A percentile compares a stretch with the other conserved stretches of the same genome.
These are phyloP conservation scores for Hymenoscyphus infarciens DNA, from an alignment of 2,329 filamentous ascomycete genomes.

Conservation along the genomic window DNA sequence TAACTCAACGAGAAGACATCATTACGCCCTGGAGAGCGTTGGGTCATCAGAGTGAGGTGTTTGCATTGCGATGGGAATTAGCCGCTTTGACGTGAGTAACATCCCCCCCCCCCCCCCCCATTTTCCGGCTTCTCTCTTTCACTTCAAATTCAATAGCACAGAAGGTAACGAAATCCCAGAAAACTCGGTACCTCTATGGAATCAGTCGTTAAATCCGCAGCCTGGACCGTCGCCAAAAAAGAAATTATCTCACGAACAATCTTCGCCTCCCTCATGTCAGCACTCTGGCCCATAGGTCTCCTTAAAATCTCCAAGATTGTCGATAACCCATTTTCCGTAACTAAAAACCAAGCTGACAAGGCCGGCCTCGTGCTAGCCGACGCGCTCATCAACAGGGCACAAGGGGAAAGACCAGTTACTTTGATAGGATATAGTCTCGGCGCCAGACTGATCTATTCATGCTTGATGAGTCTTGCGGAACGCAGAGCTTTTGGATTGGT, in stretches of 20 bases:
- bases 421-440: slow-evolving; percentile 80
- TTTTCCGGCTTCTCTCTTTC: too few relatives aligned
- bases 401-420: slow-evolving; percentile 77
- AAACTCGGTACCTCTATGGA: slow-evolving; percentile 77
- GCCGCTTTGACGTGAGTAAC: slow-evolving; percentile 55
- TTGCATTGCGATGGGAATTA: slow-evolving; percentile 80
- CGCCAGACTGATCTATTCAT: slow-evolving; percentile 77
- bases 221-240: slow-evolving; percentile 71
- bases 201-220: slow-evolving; percentile 71
- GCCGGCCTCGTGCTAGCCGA: slow-evolving; percentile 77
- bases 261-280: slow-evolving; percentile 63
- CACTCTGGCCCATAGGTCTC: slow-evolving; percentile 67
- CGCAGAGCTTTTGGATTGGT: slow-evolving; percentile 65
- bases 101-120: background rate
- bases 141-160: background rate
- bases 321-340: slow-evolving; percentile 79
- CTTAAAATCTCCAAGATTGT: slow-evolving; percentile 64
- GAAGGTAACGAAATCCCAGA: slow-evolving; percentile 5
- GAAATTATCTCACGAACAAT: slow-evolving; percentile 61
- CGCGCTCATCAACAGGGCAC: slow-evolving; percentile 74
- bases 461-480: slow-evolving; percentile 71
- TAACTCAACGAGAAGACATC: slow-evolving; percentile 69
- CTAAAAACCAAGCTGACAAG: slow-evolving; percentile 73
- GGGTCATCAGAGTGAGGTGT: slow-evolving; percentile 70
- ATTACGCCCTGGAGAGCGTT: slow-evolving; percentile 74